Conservation (phyloP, 352 stramenopile genomes). For the Chrysophaeum taylorii region DNA sequence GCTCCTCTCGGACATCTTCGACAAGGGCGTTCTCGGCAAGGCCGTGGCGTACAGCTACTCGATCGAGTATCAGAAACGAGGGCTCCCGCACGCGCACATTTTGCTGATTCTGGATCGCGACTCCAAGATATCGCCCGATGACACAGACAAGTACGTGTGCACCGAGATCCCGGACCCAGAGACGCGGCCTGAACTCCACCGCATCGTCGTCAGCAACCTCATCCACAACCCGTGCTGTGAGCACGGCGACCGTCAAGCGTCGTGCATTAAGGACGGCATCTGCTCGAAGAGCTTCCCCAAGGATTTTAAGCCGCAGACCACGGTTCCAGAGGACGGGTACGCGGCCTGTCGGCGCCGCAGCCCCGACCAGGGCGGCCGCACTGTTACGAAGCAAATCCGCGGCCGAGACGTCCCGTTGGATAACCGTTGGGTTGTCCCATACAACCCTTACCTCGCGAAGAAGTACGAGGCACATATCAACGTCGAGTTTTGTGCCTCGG, state of each 20-base stretch:
- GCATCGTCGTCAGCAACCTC: constrained; percentile 14
- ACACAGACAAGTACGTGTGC: constrained; percentile 25
- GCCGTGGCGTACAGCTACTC: constrained; percentile 29
- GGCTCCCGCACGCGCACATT: constrained; percentile 41
- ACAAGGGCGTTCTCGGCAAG: constrained; percentile 32
- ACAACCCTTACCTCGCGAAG: constrained; percentile 44
- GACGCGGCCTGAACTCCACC: background rate
- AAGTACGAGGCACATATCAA: constrained; percentile 52
- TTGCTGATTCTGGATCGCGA: constrained; percentile 39
- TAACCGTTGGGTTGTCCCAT: constrained; percentile 45
- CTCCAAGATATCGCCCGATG: constrained; percentile 21
- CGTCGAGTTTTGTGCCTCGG: constrained; percentile 38
- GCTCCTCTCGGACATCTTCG: constrained; percentile 31
- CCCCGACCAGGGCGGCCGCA: constrained; percentile 19
- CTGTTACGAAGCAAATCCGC: constrained; percentile 12
- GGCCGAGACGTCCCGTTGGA: background rate
- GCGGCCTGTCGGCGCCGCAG: background rate
- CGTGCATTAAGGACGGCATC: constrained; percentile 23
- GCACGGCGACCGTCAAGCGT: constrained; percentile 4
- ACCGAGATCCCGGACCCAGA: constrained; percentile 15
- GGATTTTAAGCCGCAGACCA: constrained; percentile 11
- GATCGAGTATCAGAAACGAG: constrained; percentile 47
- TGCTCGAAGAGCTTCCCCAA: constrained; percentile 32
- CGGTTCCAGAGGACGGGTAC: background rate
- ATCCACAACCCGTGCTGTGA: constrained; percentile 26